A percentile compares a stretch with the other conserved stretches of the same genome.
phyloP scores from a whole-genome alignment of 805 yeast genomes.

The Yarrowia yakushimensis region DNA sequence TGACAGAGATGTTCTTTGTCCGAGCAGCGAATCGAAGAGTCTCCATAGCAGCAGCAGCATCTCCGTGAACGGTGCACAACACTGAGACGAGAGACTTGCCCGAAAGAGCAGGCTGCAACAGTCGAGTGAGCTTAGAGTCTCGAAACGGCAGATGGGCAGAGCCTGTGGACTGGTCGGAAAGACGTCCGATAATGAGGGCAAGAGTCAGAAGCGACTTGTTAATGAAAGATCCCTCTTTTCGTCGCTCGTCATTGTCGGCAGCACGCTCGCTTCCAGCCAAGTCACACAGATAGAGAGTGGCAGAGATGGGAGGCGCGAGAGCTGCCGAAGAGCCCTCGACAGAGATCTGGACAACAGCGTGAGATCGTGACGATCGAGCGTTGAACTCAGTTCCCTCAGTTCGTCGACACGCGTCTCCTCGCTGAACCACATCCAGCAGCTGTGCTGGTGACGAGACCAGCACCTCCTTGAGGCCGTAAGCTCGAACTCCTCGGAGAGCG shows the following conservation, averaged over 20 bases:
- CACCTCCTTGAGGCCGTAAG: constrained; percentile 68
- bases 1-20: constrained; percentile 78
- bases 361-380: constrained; percentile 83
- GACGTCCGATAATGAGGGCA: constrained; percentile 85
- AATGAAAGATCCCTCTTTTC: constrained; percentile 91
- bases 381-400: constrained; percentile 91
- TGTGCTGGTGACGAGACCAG: constrained; percentile 56
- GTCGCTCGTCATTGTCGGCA: constrained; percentile 64
- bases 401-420: constrained; percentile 71
- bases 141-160: constrained; percentile 81
- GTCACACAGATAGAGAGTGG: constrained; percentile 83
- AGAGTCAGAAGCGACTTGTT: constrained; percentile 86
- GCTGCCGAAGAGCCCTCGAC: constrained; percentile 41
- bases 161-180: constrained; percentile 46
- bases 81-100: constrained; percentile 83
- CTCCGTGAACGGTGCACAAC: constrained; percentile 75
- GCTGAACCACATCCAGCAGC: constrained; percentile 53
- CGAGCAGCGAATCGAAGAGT: constrained; percentile 90
- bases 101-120: constrained; percentile 86
- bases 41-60: constrained; percentile 64
- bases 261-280: constrained; percentile 96
- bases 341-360: constrained; percentile 76
- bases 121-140: constrained; percentile 86
- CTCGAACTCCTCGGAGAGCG: constrained; percentile 63
- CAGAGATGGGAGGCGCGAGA: constrained; percentile 42